Evolutionary conservation across 345 rosid genomes (phyloP).

Genomic region (Cardamine occulta): DNA sequence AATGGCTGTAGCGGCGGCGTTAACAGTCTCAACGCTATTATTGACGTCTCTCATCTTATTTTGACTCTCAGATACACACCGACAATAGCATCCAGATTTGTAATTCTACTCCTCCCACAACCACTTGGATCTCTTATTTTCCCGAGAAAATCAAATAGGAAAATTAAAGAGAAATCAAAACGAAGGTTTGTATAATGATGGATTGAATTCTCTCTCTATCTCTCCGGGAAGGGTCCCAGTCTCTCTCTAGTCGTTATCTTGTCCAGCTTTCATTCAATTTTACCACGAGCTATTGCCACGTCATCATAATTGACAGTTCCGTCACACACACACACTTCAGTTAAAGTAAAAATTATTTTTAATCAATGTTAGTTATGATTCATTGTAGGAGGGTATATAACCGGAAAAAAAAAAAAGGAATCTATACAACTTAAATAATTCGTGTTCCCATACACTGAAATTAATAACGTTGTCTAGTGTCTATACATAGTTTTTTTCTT

Average conservation of each 20-base stretch:
- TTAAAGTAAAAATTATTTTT: background rate
- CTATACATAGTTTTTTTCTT: no score
- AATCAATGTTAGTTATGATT: no score
- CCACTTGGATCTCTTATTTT: slow-evolving; percentile 40
- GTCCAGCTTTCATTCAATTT: slow-evolving; percentile 58
- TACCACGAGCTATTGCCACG: slow-evolving; percentile 54
- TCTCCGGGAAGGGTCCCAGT: slow-evolving; percentile 7
- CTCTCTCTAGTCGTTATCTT: slow-evolving; percentile 58
- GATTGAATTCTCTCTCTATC: slow-evolving; percentile 20
- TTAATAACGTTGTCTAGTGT: no score
- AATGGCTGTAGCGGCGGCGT: slow-evolving; percentile 96
- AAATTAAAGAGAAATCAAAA: slow-evolving; percentile 12
- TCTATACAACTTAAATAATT: no score
- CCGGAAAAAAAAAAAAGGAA: no score
- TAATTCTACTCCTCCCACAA: background rate
- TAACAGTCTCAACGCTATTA: slow-evolving; percentile 73
- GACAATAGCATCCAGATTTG: slow-evolving; percentile 42
- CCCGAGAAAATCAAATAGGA: slow-evolving; percentile 24
- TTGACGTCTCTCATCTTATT: slow-evolving; percentile 55
- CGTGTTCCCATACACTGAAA: no score
- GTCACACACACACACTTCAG: background rate
- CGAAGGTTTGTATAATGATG: background rate
- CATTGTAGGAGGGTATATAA: background rate
- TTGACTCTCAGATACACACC: slow-evolving; percentile 33
- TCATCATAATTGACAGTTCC: slow-evolving; percentile 40